These are phyloP conservation scores for Aspergillus carlsbadensis DNA, from an alignment of 495 filamentous ascomycete species.

Conservation along the genomic window DNA sequence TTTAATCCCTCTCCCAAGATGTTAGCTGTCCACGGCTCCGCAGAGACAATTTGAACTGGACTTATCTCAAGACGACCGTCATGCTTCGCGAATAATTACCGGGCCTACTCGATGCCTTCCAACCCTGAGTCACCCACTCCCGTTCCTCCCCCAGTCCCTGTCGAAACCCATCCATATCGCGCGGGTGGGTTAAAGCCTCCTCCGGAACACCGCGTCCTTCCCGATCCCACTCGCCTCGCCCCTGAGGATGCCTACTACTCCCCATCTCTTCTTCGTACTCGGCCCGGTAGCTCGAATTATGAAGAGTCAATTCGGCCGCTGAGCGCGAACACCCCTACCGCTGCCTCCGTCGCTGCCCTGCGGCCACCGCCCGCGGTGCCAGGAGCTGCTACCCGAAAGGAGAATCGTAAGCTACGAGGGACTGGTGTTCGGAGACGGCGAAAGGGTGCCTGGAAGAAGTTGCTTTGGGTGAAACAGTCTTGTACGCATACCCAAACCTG, in stretches of 20 bases:
- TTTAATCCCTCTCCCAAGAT: neutral
- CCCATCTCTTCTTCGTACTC: conserved; percentile 54
- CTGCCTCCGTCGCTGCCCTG: conserved; percentile 36
- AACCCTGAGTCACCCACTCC: conserved; percentile 34
- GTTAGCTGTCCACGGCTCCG: neutral
- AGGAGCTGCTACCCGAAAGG: conserved; percentile 23
- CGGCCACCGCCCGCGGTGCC: conserved; percentile 39
- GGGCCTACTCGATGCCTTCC: conserved; percentile 41
- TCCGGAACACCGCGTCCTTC: conserved; percentile 47
- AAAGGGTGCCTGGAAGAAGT: conserved; percentile 82
- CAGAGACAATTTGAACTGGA: neutral
- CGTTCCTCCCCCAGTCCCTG: conserved; percentile 42
- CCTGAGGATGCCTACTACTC: conserved; percentile 82
- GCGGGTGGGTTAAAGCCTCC: conserved; percentile 34
- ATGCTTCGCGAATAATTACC: conserved; percentile 34
- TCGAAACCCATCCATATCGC: conserved; percentile 47
- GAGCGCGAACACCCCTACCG: conserved; percentile 29
- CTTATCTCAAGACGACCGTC: conserved; percentile 9
- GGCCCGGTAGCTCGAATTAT: conserved; percentile 42
- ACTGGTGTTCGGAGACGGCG: conserved; percentile 60
- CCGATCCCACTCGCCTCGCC: conserved; percentile 62
- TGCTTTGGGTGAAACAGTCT: conserved; percentile 96
- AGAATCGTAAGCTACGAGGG: conserved; percentile 51
- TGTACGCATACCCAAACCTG: conserved; percentile 52
- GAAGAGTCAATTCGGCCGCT: conserved; percentile 36